Evolutionary conservation across 768 basidiomycete species (phyloP).

Genomic region (Chalciporus sphaerocephalus): DNA sequence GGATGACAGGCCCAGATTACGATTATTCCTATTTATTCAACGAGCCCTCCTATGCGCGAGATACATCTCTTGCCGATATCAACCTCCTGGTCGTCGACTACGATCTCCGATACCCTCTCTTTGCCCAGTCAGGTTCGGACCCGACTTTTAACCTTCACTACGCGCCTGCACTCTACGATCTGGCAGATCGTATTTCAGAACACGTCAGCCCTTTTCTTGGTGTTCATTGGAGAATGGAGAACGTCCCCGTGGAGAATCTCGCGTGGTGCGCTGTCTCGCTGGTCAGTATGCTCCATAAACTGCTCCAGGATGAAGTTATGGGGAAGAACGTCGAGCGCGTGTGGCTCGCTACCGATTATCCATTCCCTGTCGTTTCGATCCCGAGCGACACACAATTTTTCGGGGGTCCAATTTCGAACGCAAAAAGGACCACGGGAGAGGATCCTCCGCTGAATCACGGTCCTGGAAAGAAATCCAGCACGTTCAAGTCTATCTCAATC

Average conservation of each 20-base stretch:
- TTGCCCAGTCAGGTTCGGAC: constrained; percentile 17
- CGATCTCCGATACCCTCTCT: constrained; percentile 46
- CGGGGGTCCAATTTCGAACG: constrained; percentile 8
- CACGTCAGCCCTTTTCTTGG: constrained; percentile 40
- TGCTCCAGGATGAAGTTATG: constrained; percentile 30
- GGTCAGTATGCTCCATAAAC: constrained; percentile 37
- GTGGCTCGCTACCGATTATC: constrained; percentile 58
- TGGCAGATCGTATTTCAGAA: constrained; percentile 37
- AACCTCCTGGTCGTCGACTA: constrained; percentile 52
- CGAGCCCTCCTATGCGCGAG: constrained; percentile 10
- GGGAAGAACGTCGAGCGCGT: constrained; percentile 36
- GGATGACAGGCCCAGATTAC: constrained; percentile 10
- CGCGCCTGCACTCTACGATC: constrained; percentile 37
- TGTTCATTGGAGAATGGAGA: constrained; percentile 59
- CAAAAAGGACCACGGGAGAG: background rate
- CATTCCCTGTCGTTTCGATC: constrained; percentile 16
- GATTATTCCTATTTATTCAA: constrained; percentile 13
- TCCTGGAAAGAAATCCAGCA: constrained; percentile 38
- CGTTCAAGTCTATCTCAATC: constrained; percentile 40
- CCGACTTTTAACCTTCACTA: constrained; percentile 35
- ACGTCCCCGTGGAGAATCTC: constrained; percentile 38
- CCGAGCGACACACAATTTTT: constrained; percentile 10
- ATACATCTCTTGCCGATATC: constrained; percentile 23
- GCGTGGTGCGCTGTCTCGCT: constrained; percentile 48
- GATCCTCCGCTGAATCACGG: background rate